phyloP scores from a whole-genome alignment of 441 rosid genomes.

The Arabidopsis hybrid region DNA sequence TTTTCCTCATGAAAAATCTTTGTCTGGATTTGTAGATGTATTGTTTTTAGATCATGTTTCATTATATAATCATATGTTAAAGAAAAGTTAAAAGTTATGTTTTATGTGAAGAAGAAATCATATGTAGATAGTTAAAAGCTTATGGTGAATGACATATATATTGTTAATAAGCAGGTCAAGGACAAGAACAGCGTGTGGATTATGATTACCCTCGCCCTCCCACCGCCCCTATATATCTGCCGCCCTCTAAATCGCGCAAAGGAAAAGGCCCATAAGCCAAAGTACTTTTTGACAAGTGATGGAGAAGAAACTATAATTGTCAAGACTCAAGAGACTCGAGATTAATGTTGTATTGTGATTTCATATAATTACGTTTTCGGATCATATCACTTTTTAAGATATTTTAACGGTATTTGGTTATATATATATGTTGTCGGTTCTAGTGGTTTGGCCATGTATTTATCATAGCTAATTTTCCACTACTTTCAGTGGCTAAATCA shows the following conservation, averaged over 20 bases:
- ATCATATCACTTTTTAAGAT: neutral
- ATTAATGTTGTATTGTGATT: constrained; percentile 3
- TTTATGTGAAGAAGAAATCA: neutral
- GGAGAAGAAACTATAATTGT: constrained; percentile 1
- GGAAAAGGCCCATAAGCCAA: constrained; percentile 39
- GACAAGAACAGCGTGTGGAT: neutral
- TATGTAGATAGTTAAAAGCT: neutral
- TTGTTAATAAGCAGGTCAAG: constrained; percentile 21
- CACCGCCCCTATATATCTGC: constrained; percentile 33
- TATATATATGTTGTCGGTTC: neutral
- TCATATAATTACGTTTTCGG: neutral
- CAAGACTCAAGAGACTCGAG: neutral
- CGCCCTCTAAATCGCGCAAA: constrained; percentile 42
- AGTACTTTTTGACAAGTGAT: constrained; percentile 7
- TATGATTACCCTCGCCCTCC: constrained; percentile 1
- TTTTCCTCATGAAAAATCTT: neutral
- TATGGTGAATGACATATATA: neutral
- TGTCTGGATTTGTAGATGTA: neutral
- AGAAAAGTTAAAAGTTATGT: neutral
- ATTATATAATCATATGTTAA: neutral
- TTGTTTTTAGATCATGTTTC: neutral
- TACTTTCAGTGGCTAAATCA: neutral
- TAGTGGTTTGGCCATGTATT: neutral
- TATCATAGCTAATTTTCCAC: neutral
- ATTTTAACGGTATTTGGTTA: neutral